Base-by-base conservation (phyloP, 2,329 filamentous ascomycete species). In the Alternaria arbusti region DNA sequence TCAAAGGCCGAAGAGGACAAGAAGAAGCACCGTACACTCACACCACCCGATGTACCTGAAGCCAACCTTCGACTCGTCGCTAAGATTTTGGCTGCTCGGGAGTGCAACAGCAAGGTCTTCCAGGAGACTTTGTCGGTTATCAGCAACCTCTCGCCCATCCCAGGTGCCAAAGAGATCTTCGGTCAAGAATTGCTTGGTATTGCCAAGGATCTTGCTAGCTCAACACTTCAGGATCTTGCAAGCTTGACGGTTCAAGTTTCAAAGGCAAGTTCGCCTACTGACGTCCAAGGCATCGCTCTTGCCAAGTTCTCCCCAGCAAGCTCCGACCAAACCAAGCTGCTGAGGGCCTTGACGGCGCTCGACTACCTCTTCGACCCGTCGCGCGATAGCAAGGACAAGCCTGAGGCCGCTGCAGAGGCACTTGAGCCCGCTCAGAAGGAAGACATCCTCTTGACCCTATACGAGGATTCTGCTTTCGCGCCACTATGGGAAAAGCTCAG, bases 81-180 rank as follows among this genome's bases (percentile, higher is more conserved):
- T 71, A 96, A 96, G 78, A 97, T 99, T 61, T 92, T 99, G 69
- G 93, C 97, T 46, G 95, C 95, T 66, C 91, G 94, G 52, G 96
- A 99, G 80, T 99, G 96, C 82, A 97, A 93, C 76, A 94, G 93
- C 67, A 97, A 97, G 84, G 98, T 96, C 0, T 99, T 99, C 86
- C 92, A 96, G 77, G 96, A 98, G 80, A 98, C 96, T 1, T 87
- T 99, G 57, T 96, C 95, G 15, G 96, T 96, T n/a, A 97, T 99
- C 84, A 98, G 97, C 83, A 97, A 98, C 75, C 86, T 99, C 46
- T 98, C 94, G 6, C 90, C 92, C 43, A 96, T 99, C 64, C 94
- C 95, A 15, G 93, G 91, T 12, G 94, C 95, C 17, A 96, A 96
- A 81, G 88, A 91, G 57, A 86, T 93, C 11, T 98, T 99, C 78